Percentiles rank a stretch among this genome's conserved stretches.
Conservation (phyloP, 176 grass and related monocot genomes). For the Cymbopogon citratus region DNA sequence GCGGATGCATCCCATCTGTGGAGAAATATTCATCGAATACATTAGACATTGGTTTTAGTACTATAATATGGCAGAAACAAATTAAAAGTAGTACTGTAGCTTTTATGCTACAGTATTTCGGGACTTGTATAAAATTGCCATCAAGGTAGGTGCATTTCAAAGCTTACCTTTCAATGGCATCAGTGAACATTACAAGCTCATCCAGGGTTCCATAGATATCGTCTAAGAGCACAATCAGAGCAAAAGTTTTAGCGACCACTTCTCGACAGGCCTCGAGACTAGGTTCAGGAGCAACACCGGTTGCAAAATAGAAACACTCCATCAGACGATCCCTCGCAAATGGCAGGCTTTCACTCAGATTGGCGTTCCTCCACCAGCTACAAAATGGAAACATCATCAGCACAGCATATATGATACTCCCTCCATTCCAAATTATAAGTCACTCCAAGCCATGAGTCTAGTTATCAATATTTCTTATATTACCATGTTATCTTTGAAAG, state of each 20-base stretch:
- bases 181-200: conserved; percentile 22
- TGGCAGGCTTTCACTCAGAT: neutral
- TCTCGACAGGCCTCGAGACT: neutral
- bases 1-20: neutral
- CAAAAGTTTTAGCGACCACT: conserved; percentile 4
- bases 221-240: conserved; percentile 23
- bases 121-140: no score
- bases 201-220: conserved; percentile 36
- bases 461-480: neutral
- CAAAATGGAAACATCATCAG: neutral
- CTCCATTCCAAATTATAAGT: no score
- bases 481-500: neutral
- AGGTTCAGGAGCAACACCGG: conserved; percentile 16
- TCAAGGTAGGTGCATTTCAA: neutral
- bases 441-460: neutral
- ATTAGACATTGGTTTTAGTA: neutral
- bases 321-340: conserved; percentile 31
- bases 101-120: no score
- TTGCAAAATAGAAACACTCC: conserved; percentile 33
- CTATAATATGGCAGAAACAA: no score
- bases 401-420: neutral
- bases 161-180: conserved; percentile 18
- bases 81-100: no score
- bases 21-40: neutral
- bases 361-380: conserved; percentile 23